Base-by-base conservation (phyloP, 352 stramenopile species). In the Phytophthora hybrid region DNA sequence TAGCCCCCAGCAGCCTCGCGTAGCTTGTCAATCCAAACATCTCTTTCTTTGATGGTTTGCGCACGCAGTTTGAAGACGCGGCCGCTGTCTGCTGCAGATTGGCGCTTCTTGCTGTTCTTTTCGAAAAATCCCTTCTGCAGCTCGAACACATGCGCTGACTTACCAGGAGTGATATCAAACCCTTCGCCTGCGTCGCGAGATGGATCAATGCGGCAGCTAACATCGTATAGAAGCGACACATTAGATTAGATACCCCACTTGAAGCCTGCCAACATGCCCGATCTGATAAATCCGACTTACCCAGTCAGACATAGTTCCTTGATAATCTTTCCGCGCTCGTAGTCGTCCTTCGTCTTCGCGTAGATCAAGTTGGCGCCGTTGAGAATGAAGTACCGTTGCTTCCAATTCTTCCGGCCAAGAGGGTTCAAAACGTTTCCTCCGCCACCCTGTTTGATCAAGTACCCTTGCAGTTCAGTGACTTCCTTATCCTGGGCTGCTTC, bases 361-460 rank as follows among this genome's bases (percentile, higher is more conserved):
- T 97, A 97, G 58, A 91, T 88, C 47, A 97, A 71, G 32, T 82
- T 91, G 21, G 79, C 65, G 2, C 83, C 85, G 26, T 84, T 83
- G 29, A 97, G 77, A 69, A 95, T 93, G 66, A 97, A 97, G 74
- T 95, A 97, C 32, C 90, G 82, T 67, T 95, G 88, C 76, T 97
- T 97, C 90, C 90, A 97, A 72, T 95, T 95, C 57, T 91, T 91
- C n/a, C 90, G 72, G 0, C 88, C 84, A 1, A 97, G 80, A 1
- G 87, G 87, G 39, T 94, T 95, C 23, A 93, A 85, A 9, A 85
- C 83, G 51, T 91, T 92, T 9, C 90, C 85, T 31, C 90, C 90
- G 56, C 83, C 89, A 21, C 90, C 90, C 70, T 97, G 90, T 57
- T 97, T 97, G 78, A 97, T 91, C 21, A 97, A 63, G 59, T 97